Conservation (phyloP, 2,329 filamentous ascomycete genomes). For the Aureobasidium musti region DNA sequence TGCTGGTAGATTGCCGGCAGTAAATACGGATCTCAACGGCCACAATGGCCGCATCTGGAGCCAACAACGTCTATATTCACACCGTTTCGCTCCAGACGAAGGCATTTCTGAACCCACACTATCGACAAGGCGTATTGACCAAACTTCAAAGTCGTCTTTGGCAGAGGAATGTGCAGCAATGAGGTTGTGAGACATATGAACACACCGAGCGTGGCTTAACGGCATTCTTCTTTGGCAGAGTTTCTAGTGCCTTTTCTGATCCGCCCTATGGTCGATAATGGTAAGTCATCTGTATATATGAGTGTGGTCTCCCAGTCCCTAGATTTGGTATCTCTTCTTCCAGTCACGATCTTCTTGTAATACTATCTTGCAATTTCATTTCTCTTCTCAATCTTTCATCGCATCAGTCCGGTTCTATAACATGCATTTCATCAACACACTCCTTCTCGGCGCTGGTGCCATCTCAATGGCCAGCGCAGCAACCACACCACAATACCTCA, state of each 20-base stretch:
- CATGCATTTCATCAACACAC: constrained; percentile 23
- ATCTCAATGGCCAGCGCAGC: constrained; percentile 9
- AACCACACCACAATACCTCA: constrained; percentile 19
- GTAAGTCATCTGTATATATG: constrained; percentile 5
- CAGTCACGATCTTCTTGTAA: background rate
- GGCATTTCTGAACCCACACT: constrained; percentile 8
- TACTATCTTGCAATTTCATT: background rate
- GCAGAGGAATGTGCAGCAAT: background rate
- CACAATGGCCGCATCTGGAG: constrained; percentile 21
- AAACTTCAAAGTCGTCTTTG: background rate
- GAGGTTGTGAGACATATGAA: constrained; percentile 1
- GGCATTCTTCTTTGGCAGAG: constrained; percentile 4
- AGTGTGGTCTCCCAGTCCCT: background rate
- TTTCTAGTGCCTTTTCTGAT: constrained; percentile 3
- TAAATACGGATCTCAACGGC: constrained; percentile 11
- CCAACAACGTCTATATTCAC: constrained; percentile 21
- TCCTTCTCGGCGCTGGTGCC: constrained; percentile 19
- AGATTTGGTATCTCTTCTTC: background rate
- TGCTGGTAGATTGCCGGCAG: background rate
- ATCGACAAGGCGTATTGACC: constrained; percentile 25
- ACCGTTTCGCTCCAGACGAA: constrained; percentile 11
- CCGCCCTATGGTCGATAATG: background rate
- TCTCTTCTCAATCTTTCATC: background rate
- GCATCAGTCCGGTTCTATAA: background rate
- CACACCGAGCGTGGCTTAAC: constrained; percentile 17